These are phyloP conservation scores for Eruca vesicaria DNA, from an alignment of 441 rosid species.

Conservation along the genomic window DNA sequence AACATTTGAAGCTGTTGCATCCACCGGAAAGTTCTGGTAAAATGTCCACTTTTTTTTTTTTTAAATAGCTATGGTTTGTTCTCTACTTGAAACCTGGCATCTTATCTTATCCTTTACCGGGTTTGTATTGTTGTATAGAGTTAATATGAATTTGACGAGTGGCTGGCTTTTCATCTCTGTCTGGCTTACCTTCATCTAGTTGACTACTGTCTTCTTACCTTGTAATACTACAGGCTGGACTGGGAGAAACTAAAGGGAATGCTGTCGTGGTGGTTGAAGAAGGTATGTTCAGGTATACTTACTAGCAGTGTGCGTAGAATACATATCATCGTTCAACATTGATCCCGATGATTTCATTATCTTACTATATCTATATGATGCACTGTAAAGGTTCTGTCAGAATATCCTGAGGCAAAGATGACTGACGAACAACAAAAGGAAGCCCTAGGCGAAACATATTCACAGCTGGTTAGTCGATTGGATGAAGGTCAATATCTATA, in stretches of 20 bases:
- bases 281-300: slow-evolving; percentile 94
- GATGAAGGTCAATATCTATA: slow-evolving; percentile 58
- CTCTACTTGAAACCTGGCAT: not conserved
- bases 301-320: slow-evolving; percentile 35
- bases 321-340: not conserved
- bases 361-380: slow-evolving; percentile 23
- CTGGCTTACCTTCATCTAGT: not conserved
- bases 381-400: slow-evolving; percentile 62
- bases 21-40: slow-evolving; percentile 77
- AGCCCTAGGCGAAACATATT: slow-evolving; percentile 65
- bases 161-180: not conserved
- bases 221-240: slow-evolving; percentile 57
- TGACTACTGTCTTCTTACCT: not conserved
- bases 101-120: not conserved
- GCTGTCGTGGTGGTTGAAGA: slow-evolving; percentile 83
- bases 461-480: slow-evolving; percentile 58
- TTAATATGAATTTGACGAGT: not conserved
- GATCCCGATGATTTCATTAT: slow-evolving; percentile 8
- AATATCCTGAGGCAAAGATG: slow-evolving; percentile 82
- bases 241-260: slow-evolving; percentile 78
- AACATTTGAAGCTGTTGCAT: slow-evolving; percentile 65
- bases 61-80: not conserved
- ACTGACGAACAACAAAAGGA: slow-evolving; percentile 57
- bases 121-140: not conserved
- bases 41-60: not conserved